These are phyloP conservation scores for Nicotiana benthamiana DNA, from an alignment of 257 asterid genomes.

Conservation along the genomic window DNA sequence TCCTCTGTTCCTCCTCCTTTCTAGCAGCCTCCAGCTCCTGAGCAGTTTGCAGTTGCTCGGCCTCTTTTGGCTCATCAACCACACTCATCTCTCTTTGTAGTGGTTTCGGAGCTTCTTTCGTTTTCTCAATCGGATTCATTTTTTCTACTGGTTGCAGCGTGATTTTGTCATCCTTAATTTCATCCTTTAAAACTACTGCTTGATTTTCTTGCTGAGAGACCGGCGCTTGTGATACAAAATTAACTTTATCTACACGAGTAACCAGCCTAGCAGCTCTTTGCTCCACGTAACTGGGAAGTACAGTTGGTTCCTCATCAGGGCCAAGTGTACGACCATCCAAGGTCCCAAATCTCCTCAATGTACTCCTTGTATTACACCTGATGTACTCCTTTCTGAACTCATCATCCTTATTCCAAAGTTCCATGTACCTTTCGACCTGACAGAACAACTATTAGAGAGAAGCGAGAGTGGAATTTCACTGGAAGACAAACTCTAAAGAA, in stretches of 20 bases:
- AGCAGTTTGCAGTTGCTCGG: slow-evolving; percentile 30
- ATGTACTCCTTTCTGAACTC: slow-evolving; percentile 69
- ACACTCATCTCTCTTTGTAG: slow-evolving; percentile 20
- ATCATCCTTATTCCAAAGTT: slow-evolving; percentile 57
- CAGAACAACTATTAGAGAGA: not conserved
- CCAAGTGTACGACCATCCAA: slow-evolving; percentile 86
- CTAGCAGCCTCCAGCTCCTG: slow-evolving; percentile 54
- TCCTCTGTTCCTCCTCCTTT: slow-evolving; percentile 52
- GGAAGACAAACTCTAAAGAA: not conserved
- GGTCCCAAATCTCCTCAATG: slow-evolving; percentile 73
- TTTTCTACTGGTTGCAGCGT: slow-evolving; percentile 21
- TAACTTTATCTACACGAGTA: slow-evolving; percentile 20
- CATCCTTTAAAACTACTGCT: slow-evolving; percentile 20
- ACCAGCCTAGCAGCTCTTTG: slow-evolving; percentile 32
- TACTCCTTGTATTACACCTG: slow-evolving; percentile 56
- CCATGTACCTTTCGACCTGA: slow-evolving; percentile 66
- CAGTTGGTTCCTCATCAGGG: slow-evolving; percentile 65
- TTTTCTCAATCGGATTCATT: slow-evolving; percentile 22
- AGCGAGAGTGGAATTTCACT: not conserved
- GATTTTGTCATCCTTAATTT: slow-evolving; percentile 6
- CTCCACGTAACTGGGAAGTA: slow-evolving; percentile 37
- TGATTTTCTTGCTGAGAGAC: slow-evolving; percentile 25
- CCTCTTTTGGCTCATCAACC: slow-evolving; percentile 24
- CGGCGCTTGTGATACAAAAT: slow-evolving; percentile 23
- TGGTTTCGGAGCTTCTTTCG: slow-evolving; percentile 13